Conservation (phyloP, 2,329 filamentous ascomycete genomes). For the Pseudocercospora fuligena region DNA sequence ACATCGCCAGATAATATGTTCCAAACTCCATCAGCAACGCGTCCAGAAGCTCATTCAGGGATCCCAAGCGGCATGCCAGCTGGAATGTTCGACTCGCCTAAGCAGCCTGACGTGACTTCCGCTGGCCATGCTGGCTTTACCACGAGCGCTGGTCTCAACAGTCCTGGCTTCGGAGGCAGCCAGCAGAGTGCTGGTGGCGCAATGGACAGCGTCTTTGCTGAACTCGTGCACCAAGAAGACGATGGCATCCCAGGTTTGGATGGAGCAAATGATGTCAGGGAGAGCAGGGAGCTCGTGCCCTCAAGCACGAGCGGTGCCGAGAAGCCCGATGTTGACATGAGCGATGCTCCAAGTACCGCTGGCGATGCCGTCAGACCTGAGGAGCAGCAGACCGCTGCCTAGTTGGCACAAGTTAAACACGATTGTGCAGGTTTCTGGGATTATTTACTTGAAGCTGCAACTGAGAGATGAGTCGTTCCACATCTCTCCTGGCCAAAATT, state of each 20-base stretch:
- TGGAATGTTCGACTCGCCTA: constrained; percentile 41
- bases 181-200: constrained; percentile 37
- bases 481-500: background rate
- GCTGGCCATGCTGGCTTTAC: constrained; percentile 25
- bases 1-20: constrained; percentile 34
- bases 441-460: background rate
- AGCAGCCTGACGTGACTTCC: constrained; percentile 26
- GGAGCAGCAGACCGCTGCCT: constrained; percentile 10
- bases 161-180: constrained; percentile 39
- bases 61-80: constrained; percentile 31
- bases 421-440: background rate
- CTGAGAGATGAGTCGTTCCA: background rate
- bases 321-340: constrained; percentile 2
- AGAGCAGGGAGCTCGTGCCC: constrained; percentile 19
- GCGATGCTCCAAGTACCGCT: background rate
- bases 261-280: constrained; percentile 28
- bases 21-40: constrained; percentile 21
- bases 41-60: constrained; percentile 21
- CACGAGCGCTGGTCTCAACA: constrained; percentile 34
- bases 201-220: constrained; percentile 43
- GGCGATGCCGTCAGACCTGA: constrained; percentile 13
- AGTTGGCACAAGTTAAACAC: background rate
- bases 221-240: constrained; percentile 42
- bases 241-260: constrained; percentile 33
- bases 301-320: constrained; percentile 6